These are phyloP conservation scores for Coprinopsis cinerea DNA, from an alignment of 768 basidiomycete genomes.

Conservation along the genomic window DNA sequence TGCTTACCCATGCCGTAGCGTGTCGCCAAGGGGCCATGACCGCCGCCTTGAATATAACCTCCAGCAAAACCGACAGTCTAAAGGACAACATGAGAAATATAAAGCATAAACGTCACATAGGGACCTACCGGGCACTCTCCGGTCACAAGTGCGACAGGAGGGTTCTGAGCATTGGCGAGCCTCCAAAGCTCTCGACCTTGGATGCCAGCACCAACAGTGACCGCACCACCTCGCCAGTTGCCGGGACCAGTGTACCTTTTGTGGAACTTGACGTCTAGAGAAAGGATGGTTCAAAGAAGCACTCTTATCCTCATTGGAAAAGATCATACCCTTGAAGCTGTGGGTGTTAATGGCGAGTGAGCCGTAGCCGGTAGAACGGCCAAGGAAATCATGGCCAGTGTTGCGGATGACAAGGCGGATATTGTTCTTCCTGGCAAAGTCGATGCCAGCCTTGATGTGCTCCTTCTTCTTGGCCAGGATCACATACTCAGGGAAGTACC, in stretches of 20 bases:
- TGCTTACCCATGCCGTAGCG: constrained; percentile 16
- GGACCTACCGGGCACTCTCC: constrained; percentile 16
- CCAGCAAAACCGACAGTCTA: constrained; percentile 31
- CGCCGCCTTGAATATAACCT: constrained; percentile 29
- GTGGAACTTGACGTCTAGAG: constrained; percentile 9
- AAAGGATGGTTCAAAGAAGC: constrained; percentile 8
- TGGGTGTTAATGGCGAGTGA: constrained; percentile 13
- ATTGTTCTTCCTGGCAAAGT: constrained; percentile 17
- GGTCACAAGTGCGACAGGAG: constrained; percentile 8
- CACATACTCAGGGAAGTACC: constrained; percentile 14
- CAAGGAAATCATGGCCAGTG: constrained; percentile 18
- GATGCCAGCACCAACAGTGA: constrained; percentile 17
- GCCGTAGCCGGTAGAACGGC: constrained; percentile 1
- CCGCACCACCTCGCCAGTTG: constrained; percentile 14
- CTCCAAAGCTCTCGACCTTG: constrained; percentile 12
- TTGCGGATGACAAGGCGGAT: constrained; percentile 20
- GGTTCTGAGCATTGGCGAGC: constrained; percentile 8
- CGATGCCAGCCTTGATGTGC: constrained; percentile 17
- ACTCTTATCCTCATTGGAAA: constrained; percentile 2
- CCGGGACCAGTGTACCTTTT: constrained; percentile 12
- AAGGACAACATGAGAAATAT: not conserved
- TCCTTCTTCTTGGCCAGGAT: constrained; percentile 14
- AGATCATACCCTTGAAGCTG: constrained; percentile 15
- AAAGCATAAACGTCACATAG: not conserved
- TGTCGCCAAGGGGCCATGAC: constrained; percentile 17